Evolutionary conservation across 1,139 yeast species (phyloP).

Genomic region (Nakaseomyces delphensis): DNA sequence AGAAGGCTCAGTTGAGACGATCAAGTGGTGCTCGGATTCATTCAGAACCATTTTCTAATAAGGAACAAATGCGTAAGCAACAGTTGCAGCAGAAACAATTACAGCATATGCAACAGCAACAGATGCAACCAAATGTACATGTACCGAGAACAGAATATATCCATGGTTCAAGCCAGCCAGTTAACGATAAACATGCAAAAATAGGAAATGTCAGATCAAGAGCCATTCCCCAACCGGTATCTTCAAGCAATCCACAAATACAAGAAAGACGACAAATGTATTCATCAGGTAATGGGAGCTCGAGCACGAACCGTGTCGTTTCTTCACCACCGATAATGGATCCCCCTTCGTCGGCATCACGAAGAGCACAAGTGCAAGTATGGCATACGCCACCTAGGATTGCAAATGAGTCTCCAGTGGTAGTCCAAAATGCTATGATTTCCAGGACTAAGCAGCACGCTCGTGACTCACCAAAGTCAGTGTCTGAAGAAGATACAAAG

Average conservation of each 20-base stretch:
- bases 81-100: constrained; percentile 1
- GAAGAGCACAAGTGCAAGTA: constrained; percentile 3
- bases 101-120: constrained; percentile 1
- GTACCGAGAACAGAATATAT: not conserved
- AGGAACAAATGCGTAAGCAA: not conserved
- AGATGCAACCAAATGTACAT: not conserved
- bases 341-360: constrained; percentile 2
- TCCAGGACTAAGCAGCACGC: not conserved
- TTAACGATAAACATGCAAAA: not conserved
- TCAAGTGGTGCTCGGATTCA: constrained; percentile 6
- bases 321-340: constrained; percentile 4
- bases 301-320: not conserved
- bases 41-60: constrained; percentile 11
- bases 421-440: constrained; percentile 3
- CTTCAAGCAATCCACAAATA: not conserved
- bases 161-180: constrained; percentile 1
- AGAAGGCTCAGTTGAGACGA: not conserved
- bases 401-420: constrained; percentile 3
- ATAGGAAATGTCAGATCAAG: not conserved
- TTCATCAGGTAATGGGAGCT: not conserved
- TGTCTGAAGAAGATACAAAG: constrained; percentile 15
- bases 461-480: constrained; percentile 2
- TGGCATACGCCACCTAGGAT: constrained; percentile 5
- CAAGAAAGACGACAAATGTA: no score
- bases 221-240: not conserved